These are phyloP conservation scores for Daldinia sp. DNA, from an alignment of 2,329 filamentous ascomycete species.

Conservation along the genomic window DNA sequence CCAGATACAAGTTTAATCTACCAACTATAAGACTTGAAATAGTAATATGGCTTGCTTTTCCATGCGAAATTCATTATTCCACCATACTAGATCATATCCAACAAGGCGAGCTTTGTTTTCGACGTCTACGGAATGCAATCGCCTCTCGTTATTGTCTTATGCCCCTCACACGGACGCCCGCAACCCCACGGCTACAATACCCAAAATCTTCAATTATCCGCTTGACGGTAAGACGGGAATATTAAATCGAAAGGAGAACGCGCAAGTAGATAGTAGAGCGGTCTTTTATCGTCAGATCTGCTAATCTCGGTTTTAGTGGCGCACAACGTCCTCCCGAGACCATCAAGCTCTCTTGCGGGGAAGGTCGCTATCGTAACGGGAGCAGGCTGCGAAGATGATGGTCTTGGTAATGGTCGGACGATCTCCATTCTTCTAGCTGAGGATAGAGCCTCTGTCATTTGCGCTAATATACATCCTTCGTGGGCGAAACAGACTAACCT, in stretches of 20 bases:
- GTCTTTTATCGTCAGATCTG: neutral
- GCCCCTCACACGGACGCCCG: conserved; percentile 5
- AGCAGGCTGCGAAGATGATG: conserved; percentile 63
- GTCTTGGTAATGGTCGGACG: conserved; percentile 67
- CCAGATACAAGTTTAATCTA: neutral
- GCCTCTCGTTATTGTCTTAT: conserved; percentile 11
- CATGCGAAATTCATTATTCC: neutral
- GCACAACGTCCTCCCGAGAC: conserved; percentile 34
- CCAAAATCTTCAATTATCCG: neutral
- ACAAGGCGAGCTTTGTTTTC: neutral
- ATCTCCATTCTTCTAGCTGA: conserved; percentile 66
- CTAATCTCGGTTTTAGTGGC: conserved; percentile 17
- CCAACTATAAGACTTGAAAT: neutral
- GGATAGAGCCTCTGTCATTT: conserved; percentile 66
- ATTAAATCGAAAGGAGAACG: conserved; percentile 19
- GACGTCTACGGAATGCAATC: neutral
- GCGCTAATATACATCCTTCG: conserved; percentile 60
- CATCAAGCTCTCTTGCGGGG: conserved; percentile 51
- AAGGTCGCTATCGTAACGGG: conserved; percentile 65
- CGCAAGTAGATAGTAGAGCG: neutral
- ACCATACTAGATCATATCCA: neutral
- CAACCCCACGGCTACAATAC: neutral
- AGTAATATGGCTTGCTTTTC: neutral
- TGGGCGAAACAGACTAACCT: conserved; percentile 62
- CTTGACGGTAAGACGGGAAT: neutral